Evolutionary conservation across 208 protist species (phyloP).

Genomic region (Blechomonas ayalai): DNA sequence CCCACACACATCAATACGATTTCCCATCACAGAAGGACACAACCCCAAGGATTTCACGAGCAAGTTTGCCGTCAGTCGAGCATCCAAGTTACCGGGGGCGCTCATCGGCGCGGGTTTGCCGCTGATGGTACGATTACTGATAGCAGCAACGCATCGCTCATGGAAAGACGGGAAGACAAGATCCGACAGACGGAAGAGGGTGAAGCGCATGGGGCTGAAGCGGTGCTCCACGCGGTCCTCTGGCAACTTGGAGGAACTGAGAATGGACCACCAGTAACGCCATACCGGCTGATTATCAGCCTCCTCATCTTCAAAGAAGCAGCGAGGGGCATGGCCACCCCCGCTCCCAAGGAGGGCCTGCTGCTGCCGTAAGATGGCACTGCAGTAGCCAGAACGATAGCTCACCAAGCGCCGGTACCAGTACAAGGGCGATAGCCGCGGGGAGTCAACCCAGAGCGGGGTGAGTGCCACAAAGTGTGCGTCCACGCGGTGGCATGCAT

Average conservation of each 20-base stretch:
- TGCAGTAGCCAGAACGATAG: conserved; percentile 36
- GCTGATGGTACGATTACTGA: conserved; percentile 42
- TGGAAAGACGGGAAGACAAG: conserved; percentile 57
- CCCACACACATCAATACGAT: conserved; percentile 50
- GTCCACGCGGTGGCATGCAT: conserved; percentile 50
- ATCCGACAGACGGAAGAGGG: conserved; percentile 48
- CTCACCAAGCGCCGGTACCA: conserved; percentile 44
- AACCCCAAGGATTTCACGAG: conserved; percentile 38
- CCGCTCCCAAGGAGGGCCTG: conserved; percentile 29
- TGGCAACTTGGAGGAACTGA: conserved; percentile 19
- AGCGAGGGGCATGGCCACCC: conserved; percentile 27
- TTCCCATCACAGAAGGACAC: conserved; percentile 46
- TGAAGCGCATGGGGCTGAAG: conserved; percentile 39
- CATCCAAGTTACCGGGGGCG: conserved; percentile 37
- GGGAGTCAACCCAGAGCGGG: conserved; percentile 46
- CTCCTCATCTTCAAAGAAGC: conserved; percentile 27
- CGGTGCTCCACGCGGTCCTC: conserved; percentile 12
- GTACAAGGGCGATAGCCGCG: conserved; percentile 41
- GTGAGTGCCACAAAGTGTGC: conserved; percentile 57
- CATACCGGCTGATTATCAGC: conserved; percentile 13
- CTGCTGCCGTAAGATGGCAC: conserved; percentile 43
- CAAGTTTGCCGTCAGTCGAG: conserved; percentile 37
- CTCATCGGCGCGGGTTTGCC: conserved; percentile 15
- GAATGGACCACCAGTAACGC: conserved; percentile 32
- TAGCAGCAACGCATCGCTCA: conserved; percentile 31